Conservation (phyloP, 352 stramenopile genomes). For the Aphanomyces astaci region DNA sequence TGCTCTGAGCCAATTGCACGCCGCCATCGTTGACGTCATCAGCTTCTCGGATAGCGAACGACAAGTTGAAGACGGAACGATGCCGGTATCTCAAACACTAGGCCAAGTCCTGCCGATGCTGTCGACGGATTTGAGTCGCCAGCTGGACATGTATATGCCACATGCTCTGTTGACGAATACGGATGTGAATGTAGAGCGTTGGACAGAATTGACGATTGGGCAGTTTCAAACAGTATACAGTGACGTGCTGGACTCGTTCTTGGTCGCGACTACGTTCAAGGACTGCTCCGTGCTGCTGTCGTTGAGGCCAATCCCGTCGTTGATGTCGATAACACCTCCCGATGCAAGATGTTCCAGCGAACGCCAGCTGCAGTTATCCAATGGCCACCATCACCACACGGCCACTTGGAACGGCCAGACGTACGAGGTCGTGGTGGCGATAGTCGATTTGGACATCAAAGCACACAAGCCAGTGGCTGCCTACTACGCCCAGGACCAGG, state of each 20-base stretch:
- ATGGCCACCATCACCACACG: conserved; percentile 54
- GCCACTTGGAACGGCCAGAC: conserved; percentile 51
- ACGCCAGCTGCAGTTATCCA: too few species aligned
- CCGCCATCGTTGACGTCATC: background rate
- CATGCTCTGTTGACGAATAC: background rate
- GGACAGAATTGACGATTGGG: conserved; percentile 35
- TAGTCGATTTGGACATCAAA: conserved; percentile 84
- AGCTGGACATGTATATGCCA: background rate
- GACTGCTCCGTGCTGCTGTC: conserved; percentile 76
- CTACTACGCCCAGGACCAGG: conserved; percentile 63
- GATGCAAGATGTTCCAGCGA: too few species aligned
- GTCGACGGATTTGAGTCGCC: background rate
- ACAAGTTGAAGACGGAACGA: too few species aligned
- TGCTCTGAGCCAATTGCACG: background rate
- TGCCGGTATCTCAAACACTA: too few species aligned
- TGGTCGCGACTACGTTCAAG: conserved; percentile 77
- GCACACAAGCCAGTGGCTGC: conserved; percentile 78
- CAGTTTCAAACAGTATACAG: conserved; percentile 47
- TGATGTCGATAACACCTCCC: conserved; percentile 7
- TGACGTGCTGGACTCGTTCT: conserved; percentile 60
- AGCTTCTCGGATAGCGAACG: too few species aligned
- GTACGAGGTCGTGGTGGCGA: conserved; percentile 72
- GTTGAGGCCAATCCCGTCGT: conserved; percentile 38
- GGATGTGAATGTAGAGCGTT: conserved; percentile 24
- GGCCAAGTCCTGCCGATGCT: background rate